A percentile compares a stretch with the other conserved stretches of the same genome.
These are phyloP conservation scores for Cercophora samala DNA, from an alignment of 495 filamentous ascomycete genomes.

Conservation along the genomic window DNA sequence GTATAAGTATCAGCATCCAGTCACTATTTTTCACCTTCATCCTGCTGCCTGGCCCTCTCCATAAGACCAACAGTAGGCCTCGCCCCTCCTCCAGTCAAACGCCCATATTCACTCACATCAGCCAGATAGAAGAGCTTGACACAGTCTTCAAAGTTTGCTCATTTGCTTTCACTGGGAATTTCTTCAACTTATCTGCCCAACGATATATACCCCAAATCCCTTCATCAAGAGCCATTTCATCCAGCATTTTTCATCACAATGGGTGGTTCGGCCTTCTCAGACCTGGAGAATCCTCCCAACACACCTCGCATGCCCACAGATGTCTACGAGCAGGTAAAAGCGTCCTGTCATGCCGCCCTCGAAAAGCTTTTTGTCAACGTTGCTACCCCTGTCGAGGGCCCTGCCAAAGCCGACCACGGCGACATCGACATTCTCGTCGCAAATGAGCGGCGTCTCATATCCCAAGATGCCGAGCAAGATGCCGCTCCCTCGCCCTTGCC, in stretches of 20 bases:
- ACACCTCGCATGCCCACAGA: conserved; percentile 57
- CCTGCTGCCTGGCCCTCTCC: not conserved
- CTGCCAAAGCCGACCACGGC: conserved; percentile 54
- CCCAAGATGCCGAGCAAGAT: conserved; percentile 18
- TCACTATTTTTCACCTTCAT: not conserved
- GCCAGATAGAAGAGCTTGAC: not conserved
- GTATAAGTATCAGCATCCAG: not conserved
- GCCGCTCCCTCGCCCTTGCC: not conserved
- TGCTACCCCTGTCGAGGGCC: conserved; percentile 52
- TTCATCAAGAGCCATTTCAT: not conserved
- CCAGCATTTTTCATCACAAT: conserved; percentile 34
- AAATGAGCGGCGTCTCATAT: conserved; percentile 28
- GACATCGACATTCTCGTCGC: conserved; percentile 61
- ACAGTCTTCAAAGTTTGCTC: not conserved
- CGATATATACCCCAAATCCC: not conserved
- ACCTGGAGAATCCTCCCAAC: conserved; percentile 38
- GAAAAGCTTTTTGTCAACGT: conserved; percentile 45
- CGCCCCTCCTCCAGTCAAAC: not conserved
- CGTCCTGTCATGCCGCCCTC: conserved; percentile 41
- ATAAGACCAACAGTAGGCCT: not conserved
- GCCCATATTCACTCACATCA: not conserved
- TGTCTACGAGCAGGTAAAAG: conserved; percentile 46
- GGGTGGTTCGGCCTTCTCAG: conserved; percentile 57
- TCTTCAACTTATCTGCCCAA: too few species aligned
- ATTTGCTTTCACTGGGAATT: not conserved